phyloP scores from a whole-genome alignment of 2,329 filamentous ascomycete genomes.

The Rhinocladiella mackenziei region DNA sequence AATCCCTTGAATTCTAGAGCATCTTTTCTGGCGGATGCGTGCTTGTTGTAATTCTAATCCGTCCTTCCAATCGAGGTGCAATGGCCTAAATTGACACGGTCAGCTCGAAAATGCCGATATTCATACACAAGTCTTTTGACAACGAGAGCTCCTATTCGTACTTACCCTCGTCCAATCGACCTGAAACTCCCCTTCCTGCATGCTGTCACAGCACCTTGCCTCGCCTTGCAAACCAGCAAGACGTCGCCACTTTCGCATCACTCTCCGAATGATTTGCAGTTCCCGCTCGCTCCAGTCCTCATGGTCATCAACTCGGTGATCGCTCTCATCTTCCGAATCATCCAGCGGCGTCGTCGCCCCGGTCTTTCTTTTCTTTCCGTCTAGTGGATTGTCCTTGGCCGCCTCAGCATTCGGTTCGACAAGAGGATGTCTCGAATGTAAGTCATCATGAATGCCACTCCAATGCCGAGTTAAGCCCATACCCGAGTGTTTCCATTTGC shows the following conservation, averaged over 20 bases:
- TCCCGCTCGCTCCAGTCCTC: conserved; percentile 27
- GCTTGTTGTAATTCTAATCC: conserved; percentile 50
- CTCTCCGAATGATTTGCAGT: conserved; percentile 24
- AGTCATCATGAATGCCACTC: conserved; percentile 58
- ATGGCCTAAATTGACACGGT: conserved; percentile 67
- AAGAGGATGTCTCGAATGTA: conserved; percentile 44
- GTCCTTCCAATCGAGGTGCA: conserved; percentile 70
- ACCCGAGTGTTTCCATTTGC: conserved; percentile 72
- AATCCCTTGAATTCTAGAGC: neutral
- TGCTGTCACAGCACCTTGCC: conserved; percentile 23
- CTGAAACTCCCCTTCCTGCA: conserved; percentile 25
- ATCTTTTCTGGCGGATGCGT: neutral
- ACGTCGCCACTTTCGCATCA: conserved; percentile 28
- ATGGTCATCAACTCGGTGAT: conserved; percentile 19
- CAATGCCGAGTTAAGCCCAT: conserved; percentile 62
- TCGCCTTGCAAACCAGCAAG: conserved; percentile 23
- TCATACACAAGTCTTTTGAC: neutral
- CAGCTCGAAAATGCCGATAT: neutral
- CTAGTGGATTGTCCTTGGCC: conserved; percentile 9
- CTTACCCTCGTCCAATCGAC: conserved; percentile 28
- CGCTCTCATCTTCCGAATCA: conserved; percentile 49
- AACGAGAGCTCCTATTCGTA: too few relatives aligned
- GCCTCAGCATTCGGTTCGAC: conserved; percentile 16
- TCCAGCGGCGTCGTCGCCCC: conserved; percentile 32
- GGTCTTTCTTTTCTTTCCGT: conserved; percentile 23